Percentiles rank a stretch among this genome's conserved stretches.
phyloP scores from a whole-genome alignment of 202 grass and related monocot species.

The Carex arenaria region DNA sequence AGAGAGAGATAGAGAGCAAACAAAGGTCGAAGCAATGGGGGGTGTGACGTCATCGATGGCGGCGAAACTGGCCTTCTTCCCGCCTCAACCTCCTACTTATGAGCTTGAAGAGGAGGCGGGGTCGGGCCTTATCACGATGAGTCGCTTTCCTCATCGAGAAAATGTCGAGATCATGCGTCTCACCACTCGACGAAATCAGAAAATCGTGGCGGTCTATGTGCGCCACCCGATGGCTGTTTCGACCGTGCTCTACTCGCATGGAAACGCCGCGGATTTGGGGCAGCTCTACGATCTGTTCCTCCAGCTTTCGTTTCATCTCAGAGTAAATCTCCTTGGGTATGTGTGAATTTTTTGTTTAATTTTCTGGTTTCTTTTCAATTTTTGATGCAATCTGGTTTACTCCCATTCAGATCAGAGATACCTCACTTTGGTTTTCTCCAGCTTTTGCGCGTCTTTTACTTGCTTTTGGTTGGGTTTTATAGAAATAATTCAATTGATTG shows the following conservation, averaged over 20 bases:
- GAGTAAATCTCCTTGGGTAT: constrained; percentile 69
- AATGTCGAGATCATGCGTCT: constrained; percentile 70
- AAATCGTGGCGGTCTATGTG: constrained; percentile 54
- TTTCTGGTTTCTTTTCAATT: background rate
- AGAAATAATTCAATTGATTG: background rate
- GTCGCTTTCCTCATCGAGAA: constrained; percentile 58
- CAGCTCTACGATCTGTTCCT: constrained; percentile 77
- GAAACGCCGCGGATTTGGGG: constrained; percentile 65
- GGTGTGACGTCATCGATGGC: constrained; percentile 78
- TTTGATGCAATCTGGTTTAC: background rate
- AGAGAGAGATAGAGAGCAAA: background rate
- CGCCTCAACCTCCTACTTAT: constrained; percentile 69
- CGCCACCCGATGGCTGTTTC: constrained; percentile 54
- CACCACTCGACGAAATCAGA: constrained; percentile 40
- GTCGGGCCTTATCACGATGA: constrained; percentile 47
- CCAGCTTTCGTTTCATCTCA: constrained; percentile 68
- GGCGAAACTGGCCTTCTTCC: constrained; percentile 83
- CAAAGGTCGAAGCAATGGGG: constrained; percentile 32
- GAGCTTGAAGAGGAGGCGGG: constrained; percentile 39
- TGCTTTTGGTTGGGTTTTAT: background rate
- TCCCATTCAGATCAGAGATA: constrained; percentile 6
- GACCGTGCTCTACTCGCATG: constrained; percentile 68
- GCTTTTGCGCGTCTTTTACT: constrained; percentile 22
- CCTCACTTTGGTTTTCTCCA: background rate
- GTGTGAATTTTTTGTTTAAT: background rate